Base-by-base conservation (phyloP, 1,139 yeast species). In the Hyphopichia pseudoburtonii region DNA sequence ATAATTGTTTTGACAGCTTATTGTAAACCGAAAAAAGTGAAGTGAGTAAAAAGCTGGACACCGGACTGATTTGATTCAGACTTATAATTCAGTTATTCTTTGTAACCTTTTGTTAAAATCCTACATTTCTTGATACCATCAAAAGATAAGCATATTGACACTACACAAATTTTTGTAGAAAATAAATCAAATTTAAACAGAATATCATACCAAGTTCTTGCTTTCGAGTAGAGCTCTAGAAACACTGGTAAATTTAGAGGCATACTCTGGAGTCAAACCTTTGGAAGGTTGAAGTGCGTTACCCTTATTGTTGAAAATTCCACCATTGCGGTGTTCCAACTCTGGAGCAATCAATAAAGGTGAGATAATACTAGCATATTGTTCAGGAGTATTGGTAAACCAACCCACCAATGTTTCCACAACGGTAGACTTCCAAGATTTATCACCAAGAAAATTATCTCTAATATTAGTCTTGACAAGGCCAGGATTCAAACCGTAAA, bases 401-500 rank as follows among this genome's bases (percentile, higher is more conserved):
- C 54, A 52, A 1, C 64, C 56, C n/a, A 64, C 30, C 1, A 58
- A 2, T 6, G 45, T 36, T 43, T 64, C 70, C 17, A 54, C 17
- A 2, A 45, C 17, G 1, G 35, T 36, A 3, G 58, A 49, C n/a
- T 41, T 39, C 47, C 57, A 47, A 12, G 49, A 42, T 7, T 53
- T 54, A 14, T 39, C 39, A 16, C 67, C 70, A 18, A 54, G 34
- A 12, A 51, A 37, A 37, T 64, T 64, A 27, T 46, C 36, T 38
- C 70, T 52, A 26, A 64, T 64, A 32, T 45, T 43, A 0, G 70
- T 62, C 38, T 51, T 58, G 22, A 64, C 56, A 1, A 64, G 5
- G 4, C 70, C 70, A 6, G 70, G 70, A 36, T 64, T 64, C 33
- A 64, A 49, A 1, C 70, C 70, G 41, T 43, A 63, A 26, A 59